These are phyloP conservation scores for Suillus placidus DNA, from an alignment of 768 basidiomycete species.

Conservation along the genomic window DNA sequence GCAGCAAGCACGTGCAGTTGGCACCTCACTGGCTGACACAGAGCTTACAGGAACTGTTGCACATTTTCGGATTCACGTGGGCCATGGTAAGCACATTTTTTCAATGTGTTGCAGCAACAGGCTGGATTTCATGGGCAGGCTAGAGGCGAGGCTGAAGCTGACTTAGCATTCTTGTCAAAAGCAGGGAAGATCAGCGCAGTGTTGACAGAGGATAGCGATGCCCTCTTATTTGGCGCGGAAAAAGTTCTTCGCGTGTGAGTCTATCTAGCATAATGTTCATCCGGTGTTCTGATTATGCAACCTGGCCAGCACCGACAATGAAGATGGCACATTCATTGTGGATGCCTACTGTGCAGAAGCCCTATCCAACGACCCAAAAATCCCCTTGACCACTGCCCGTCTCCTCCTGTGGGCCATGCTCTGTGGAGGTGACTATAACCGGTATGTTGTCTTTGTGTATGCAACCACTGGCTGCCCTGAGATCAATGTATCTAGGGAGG, in stretches of 20 bases:
- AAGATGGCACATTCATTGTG: neutral
- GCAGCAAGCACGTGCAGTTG: slow-evolving; percentile 34
- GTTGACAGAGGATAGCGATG: slow-evolving; percentile 1
- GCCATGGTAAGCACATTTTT: slow-evolving; percentile 19
- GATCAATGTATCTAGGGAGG: neutral
- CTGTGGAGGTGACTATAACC: slow-evolving; percentile 9
- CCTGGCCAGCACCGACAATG: neutral
- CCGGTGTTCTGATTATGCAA: neutral
- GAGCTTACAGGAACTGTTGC: slow-evolving; percentile 35
- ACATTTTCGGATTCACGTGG: slow-evolving; percentile 46
- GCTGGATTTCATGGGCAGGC: neutral
- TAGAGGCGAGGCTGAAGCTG: slow-evolving; percentile 10
- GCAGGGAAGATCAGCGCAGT: slow-evolving; percentile 6
- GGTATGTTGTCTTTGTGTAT: neutral
- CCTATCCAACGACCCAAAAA: neutral
- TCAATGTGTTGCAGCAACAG: neutral
- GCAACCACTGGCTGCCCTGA: neutral
- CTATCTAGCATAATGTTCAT: neutral
- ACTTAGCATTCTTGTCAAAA: slow-evolving; percentile 7
- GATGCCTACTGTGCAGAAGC: neutral
- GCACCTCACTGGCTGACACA: slow-evolving; percentile 32
- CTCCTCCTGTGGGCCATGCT: slow-evolving; percentile 9
- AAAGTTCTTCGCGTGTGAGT: slow-evolving; percentile 8
- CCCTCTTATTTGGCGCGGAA: slow-evolving; percentile 7
- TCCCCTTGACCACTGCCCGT: neutral